A percentile compares a stretch with the other conserved stretches of the same genome.
Conservation (phyloP, 2,329 filamentous ascomycete genomes). For the Madurella fahalii region DNA sequence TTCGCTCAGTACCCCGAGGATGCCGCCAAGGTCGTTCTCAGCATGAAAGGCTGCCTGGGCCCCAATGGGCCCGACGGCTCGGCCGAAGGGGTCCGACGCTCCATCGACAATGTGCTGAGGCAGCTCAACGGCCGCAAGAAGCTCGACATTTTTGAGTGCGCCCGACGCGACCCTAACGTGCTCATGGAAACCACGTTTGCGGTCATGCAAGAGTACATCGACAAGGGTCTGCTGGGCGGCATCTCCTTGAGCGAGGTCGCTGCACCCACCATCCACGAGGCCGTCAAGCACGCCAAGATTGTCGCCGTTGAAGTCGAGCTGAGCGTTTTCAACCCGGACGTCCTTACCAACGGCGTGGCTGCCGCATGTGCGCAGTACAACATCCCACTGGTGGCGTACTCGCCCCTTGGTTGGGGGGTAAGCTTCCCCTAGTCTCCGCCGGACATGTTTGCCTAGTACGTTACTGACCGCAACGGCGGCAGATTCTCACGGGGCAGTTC, state of each 20-base stretch:
- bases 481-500: slow-evolving; percentile 43
- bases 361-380: slow-evolving; percentile 46
- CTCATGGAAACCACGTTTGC: slow-evolving; percentile 43
- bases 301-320: slow-evolving; percentile 52
- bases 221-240: slow-evolving; percentile 48
- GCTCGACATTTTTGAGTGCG: slow-evolving; percentile 58
- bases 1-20: slow-evolving; percentile 60
- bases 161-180: slow-evolving; percentile 50
- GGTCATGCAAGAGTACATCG: slow-evolving; percentile 46
- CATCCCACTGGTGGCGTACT: slow-evolving; percentile 53
- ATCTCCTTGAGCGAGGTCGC: slow-evolving; percentile 51
- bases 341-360: slow-evolving; percentile 48
- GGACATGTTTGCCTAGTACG: slow-evolving; percentile 31
- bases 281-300: slow-evolving; percentile 42
- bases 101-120: slow-evolving; percentile 53
- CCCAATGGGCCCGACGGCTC: slow-evolving; percentile 54
- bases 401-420: slow-evolving; percentile 58
- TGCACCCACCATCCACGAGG: slow-evolving; percentile 46
- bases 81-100: slow-evolving; percentile 50
- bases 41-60: slow-evolving; percentile 43
- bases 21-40: slow-evolving; percentile 56
- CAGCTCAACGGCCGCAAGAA: slow-evolving; percentile 53
- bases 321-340: slow-evolving; percentile 45
- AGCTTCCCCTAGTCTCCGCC: slow-evolving; percentile 20
- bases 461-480: not conserved